Conservation (phyloP, 768 basidiomycete species). For the Agrocybe praecox region DNA sequence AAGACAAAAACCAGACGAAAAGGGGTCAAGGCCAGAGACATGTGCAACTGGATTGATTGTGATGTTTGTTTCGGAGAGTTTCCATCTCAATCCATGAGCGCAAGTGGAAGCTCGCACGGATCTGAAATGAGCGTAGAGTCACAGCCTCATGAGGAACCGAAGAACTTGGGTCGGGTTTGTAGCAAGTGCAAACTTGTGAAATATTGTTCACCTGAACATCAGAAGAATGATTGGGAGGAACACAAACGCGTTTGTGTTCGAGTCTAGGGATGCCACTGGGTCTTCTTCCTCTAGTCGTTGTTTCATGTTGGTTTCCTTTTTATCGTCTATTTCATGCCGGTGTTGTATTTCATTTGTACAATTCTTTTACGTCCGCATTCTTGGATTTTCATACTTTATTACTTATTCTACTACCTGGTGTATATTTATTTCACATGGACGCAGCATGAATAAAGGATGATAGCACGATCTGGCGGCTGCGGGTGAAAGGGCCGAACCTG, state of each 20-base stretch:
- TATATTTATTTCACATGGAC: no score
- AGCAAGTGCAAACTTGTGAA: slow-evolving; percentile 80
- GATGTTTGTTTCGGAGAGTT: slow-evolving; percentile 60
- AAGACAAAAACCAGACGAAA: slow-evolving; percentile 53
- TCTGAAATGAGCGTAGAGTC: slow-evolving; percentile 23
- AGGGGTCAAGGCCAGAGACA: slow-evolving; percentile 55
- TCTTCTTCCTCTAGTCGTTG: neutral
- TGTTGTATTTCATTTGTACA: neutral
- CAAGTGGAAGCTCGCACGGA: slow-evolving; percentile 29
- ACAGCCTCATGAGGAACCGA: slow-evolving; percentile 19
- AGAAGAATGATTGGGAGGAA: slow-evolving; percentile 78
- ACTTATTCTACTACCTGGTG: no score
- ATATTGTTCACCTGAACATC: slow-evolving; percentile 77
- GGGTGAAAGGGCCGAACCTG: no score
- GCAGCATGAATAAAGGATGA: no score
- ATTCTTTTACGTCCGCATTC: no score
- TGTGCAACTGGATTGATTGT: slow-evolving; percentile 88
- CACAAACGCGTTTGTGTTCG: slow-evolving; percentile 66
- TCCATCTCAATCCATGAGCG: slow-evolving; percentile 16
- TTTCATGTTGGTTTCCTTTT: neutral
- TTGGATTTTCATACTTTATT: no score
- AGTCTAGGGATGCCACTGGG: no score
- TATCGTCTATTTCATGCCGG: neutral
- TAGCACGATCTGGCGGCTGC: no score
- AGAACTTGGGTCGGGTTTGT: slow-evolving; percentile 58